These are phyloP conservation scores for Coemansia sp. DNA, from an alignment of 192 early-diverging fungal genomes.

Conservation along the genomic window DNA sequence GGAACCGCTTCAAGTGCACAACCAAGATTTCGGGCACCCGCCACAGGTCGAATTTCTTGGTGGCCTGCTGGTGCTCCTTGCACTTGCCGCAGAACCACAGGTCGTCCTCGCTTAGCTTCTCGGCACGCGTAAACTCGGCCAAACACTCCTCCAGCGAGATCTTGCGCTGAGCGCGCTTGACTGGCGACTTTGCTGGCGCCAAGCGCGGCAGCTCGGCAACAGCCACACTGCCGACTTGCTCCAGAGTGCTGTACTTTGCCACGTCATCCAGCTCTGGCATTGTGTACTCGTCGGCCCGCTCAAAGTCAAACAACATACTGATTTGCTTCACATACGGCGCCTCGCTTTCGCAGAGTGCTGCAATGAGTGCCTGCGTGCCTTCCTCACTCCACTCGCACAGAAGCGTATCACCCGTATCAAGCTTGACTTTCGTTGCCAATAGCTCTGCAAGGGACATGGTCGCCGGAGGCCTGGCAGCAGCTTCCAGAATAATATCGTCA, in stretches of 20 bases:
- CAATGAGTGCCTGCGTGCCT: slow-evolving; percentile 21
- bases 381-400: slow-evolving; percentile 45
- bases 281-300: slow-evolving; percentile 21
- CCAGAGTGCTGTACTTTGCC: slow-evolving; percentile 20
- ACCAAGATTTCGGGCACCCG: slow-evolving; percentile 74
- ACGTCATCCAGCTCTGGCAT: slow-evolving; percentile 45
- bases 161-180: slow-evolving; percentile 4
- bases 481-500: background rate
- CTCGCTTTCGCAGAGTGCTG: slow-evolving; percentile 10
- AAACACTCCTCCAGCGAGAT: slow-evolving; percentile 70
- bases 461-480: background rate
- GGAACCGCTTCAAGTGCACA: slow-evolving; percentile 81
- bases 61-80: slow-evolving; percentile 70
- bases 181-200: slow-evolving; percentile 4
- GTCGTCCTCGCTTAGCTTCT: slow-evolving; percentile 71
- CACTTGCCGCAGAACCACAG: slow-evolving; percentile 79
- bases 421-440: slow-evolving; percentile 11
- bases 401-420: slow-evolving; percentile 47
- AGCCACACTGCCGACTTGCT: background rate
- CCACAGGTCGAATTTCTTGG: slow-evolving; percentile 81
- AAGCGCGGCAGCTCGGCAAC: slow-evolving; percentile 9
- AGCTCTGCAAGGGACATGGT: slow-evolving; percentile 8
- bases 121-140: slow-evolving; percentile 70
- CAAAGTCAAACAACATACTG: slow-evolving; percentile 34
- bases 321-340: background rate